Evolutionary conservation across 225 moss, liverwort and hornwort genomes (phyloP).

Genomic region (Rhytidiadelphus loreus): DNA sequence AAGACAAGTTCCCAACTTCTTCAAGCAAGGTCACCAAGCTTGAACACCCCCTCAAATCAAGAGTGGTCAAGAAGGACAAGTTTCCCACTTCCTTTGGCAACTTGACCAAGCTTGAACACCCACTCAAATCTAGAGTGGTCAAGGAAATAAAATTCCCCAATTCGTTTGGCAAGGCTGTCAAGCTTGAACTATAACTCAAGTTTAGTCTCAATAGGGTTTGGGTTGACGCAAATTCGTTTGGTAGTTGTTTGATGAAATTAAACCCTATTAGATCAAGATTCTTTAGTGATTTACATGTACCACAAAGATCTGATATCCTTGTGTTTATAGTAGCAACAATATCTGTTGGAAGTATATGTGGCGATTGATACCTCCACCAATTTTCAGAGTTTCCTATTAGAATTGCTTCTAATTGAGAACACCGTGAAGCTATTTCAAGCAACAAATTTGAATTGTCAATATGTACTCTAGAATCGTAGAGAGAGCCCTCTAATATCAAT

Average conservation of each 20-base stretch:
- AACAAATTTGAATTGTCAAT: accelerated
- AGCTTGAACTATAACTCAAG: neutral
- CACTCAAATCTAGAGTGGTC: no score
- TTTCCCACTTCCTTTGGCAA: no score
- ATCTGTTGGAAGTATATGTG: accelerated
- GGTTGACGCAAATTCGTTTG: neutral
- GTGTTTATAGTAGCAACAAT: accelerated
- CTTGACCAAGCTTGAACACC: no score
- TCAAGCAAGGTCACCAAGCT: no score
- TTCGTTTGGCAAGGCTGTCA: neutral
- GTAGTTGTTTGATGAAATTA: neutral
- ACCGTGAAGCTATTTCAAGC: neutral
- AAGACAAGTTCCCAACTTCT: no score
- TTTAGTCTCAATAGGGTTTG: neutral
- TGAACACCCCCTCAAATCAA: accelerated
- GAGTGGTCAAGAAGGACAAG: no score
- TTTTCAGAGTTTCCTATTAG: neutral
- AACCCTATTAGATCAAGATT: neutral
- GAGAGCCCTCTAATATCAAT: neutral
- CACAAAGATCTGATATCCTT: neutral
- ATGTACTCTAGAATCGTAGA: accelerated
- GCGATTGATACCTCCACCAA: accelerated
- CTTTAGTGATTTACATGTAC: neutral
- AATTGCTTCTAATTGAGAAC: neutral
- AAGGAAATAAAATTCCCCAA: no score